Conservation (phyloP, 108 stramenopile species). For the Seminavis robusta region DNA sequence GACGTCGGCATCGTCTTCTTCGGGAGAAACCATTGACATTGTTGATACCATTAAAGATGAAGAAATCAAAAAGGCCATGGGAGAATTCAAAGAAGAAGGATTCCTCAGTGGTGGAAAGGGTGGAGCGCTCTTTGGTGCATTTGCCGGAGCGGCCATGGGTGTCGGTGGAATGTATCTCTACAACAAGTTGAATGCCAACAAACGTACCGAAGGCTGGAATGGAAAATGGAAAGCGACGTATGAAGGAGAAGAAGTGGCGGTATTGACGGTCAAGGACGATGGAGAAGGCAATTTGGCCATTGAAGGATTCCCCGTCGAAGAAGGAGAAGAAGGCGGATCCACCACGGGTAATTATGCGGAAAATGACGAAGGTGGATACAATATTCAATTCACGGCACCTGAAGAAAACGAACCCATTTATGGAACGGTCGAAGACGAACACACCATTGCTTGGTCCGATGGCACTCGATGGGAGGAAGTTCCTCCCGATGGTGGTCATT, state of each 20-base stretch:
- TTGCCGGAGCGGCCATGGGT: constrained; percentile 9
- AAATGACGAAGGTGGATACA: neutral
- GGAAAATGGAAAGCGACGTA: constrained; percentile 10
- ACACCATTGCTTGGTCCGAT: constrained; percentile 8
- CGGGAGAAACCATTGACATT: constrained; percentile 5
- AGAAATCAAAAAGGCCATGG: constrained; percentile 8
- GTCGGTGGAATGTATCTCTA: constrained; percentile 7
- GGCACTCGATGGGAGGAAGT: constrained; percentile 13
- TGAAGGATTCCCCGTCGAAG: constrained; percentile 11
- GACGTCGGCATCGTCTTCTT: neutral
- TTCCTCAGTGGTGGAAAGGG: neutral
- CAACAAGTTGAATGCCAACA: constrained; percentile 7
- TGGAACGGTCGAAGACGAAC: constrained; percentile 11
- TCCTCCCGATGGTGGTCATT: constrained; percentile 1
- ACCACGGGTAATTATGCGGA: constrained; percentile 9
- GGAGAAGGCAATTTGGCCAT: constrained; percentile 1
- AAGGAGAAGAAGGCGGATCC: neutral
- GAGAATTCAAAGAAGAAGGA: constrained; percentile 7
- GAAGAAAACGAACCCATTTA: constrained; percentile 1
- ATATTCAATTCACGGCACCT: constrained; percentile 2
- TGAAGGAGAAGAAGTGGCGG: constrained; percentile 6
- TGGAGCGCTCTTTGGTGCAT: constrained; percentile 7
- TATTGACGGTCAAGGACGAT: constrained; percentile 1
- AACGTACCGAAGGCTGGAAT: constrained; percentile 8
- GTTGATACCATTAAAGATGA: constrained; percentile 16